Evolutionary conservation across 139 green algal genomes (phyloP), one percentile per base, ranked within the genome.

Genomic region (Diplosphaera chodatii): DNA sequence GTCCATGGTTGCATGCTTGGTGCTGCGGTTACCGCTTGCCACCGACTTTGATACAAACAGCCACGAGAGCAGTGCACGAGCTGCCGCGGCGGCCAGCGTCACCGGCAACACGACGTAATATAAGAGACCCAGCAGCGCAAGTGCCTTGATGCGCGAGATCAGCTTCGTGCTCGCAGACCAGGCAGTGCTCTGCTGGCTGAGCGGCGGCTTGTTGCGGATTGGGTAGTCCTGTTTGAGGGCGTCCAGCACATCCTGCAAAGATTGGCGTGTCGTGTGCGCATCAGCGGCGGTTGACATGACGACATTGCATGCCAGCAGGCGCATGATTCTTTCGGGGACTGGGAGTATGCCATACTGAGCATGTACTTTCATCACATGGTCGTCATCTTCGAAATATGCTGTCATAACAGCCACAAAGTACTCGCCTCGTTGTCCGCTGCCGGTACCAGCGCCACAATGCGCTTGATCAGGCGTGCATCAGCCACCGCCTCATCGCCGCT

Each of bases 191-290:
- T 41, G 30, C 21, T 31, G n/a, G 34, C 34, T 33, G 23, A n/a
- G 16, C 25, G 25, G 18, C 63, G 66, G 29, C 55, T 40, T n/a
- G 0, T 70, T n/a, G 33, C 3, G 66, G 23, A 3, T 23, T 6
- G n/a, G 59, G 27, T 33, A 31, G 66, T 70, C 34, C 20, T 62
- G 66, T 34, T 37, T 27, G 10, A 70, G 23, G 8, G 66, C 66
- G 16, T 70, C 66, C 8, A 70, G 3, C 5, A 70, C 66, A 63
- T 59, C 66, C 66, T 70, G 48, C 16, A n/a, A n/a, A n/a, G n/a
- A n/a, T n/a, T n/a, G n/a, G n/a, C n/a, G n/a, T n/a, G n/a, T n/a
- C n/a, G n/a, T n/a, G n/a, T n/a, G n/a, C n/a, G n/a, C n/a, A n/a
- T n/a, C n/a, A n/a, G n/a, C n/a, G n/a, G n/a, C n/a, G n/a, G n/a